These are phyloP conservation scores for Lasiodiplodia sp. DNA, from an alignment of 2,329 filamentous ascomycete genomes.

Conservation along the genomic window DNA sequence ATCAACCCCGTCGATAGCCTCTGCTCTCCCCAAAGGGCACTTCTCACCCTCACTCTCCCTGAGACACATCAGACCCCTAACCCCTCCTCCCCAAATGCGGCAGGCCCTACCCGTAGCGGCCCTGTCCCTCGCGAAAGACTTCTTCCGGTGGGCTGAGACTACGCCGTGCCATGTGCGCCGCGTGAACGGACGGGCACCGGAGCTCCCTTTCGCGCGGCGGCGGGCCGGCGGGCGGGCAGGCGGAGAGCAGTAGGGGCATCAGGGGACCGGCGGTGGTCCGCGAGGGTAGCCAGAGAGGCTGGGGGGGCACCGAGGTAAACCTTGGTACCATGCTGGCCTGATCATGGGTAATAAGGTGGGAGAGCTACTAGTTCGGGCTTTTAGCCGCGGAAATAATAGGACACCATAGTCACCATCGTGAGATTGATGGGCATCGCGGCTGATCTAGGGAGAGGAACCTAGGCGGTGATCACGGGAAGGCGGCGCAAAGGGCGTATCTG, in stretches of 20 bases:
- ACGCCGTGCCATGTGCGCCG: background rate
- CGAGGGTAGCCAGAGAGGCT: background rate
- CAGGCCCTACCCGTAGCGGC: background rate
- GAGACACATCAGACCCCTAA: slow-evolving; percentile 17
- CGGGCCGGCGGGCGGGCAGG: background rate
- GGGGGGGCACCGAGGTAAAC: background rate
- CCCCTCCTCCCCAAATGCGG: background rate
- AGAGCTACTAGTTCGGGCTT: background rate
- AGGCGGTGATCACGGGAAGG: slow-evolving; percentile 4
- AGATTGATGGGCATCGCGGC: background rate
- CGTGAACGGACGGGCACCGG: background rate
- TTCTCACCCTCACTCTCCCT: background rate
- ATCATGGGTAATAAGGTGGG: background rate
- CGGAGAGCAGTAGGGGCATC: background rate
- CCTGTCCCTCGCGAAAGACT: slow-evolving; percentile 1
- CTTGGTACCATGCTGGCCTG: background rate
- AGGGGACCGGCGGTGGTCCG: background rate
- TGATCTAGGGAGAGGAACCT: background rate
- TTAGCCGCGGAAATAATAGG: background rate
- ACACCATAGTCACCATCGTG: too few species aligned
- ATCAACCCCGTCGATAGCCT: too few species aligned
- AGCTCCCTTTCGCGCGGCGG: background rate
- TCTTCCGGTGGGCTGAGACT: slow-evolving; percentile 21
- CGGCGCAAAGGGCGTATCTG: background rate
- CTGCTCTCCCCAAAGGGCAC: too few species aligned